Evolutionary conservation across 208 protist genomes (phyloP).

Genomic region (Leishmania gerbilli): DNA sequence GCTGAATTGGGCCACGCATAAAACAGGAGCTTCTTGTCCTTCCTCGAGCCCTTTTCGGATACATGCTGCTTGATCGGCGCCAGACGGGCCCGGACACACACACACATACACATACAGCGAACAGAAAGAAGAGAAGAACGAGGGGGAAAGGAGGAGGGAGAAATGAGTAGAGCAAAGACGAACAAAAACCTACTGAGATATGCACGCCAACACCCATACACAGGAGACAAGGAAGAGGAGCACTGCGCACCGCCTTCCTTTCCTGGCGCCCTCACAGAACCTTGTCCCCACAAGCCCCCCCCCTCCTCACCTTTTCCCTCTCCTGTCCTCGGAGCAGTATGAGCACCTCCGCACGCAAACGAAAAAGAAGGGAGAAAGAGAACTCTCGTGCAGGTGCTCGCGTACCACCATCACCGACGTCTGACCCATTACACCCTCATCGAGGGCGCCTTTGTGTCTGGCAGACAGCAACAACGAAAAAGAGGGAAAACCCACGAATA

Average conservation of each 20-base stretch:
- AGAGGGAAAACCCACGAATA: not conserved
- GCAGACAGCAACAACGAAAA: constrained; percentile 1
- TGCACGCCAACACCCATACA: not conserved
- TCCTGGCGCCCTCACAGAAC: not conserved
- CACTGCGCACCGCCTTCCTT: not conserved
- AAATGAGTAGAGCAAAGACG: constrained; percentile 7
- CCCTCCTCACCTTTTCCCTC: not conserved
- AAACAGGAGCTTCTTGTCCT: not conserved
- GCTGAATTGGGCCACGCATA: not conserved
- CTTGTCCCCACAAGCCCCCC: not conserved
- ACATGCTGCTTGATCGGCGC: not conserved
- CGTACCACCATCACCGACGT: not conserved
- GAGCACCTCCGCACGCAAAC: not conserved
- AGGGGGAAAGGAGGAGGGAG: not conserved
- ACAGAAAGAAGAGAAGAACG: constrained; percentile 23
- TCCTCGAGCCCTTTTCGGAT: not conserved
- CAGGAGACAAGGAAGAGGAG: not conserved
- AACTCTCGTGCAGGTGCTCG: not conserved
- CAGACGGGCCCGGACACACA: not conserved
- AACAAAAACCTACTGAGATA: constrained; percentile 14
- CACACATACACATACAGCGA: not conserved
- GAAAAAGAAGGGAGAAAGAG: not conserved
- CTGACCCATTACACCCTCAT: not conserved
- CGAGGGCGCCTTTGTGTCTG: not conserved
- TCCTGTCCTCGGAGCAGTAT: not conserved